Conservation (phyloP, 169 alveolate species). For the Cryptosporidium ubiquitum region DNA sequence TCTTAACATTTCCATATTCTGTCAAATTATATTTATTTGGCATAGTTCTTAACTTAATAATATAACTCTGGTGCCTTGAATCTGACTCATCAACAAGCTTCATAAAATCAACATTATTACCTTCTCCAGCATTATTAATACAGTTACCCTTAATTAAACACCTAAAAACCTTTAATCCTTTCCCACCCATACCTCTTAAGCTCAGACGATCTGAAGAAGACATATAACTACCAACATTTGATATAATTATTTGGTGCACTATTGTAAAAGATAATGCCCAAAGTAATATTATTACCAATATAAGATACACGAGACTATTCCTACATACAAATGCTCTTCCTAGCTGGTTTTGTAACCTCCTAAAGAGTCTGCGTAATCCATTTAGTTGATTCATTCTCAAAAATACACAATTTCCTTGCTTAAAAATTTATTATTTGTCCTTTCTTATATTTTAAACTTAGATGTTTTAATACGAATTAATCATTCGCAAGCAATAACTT, state of each 20-base stretch:
- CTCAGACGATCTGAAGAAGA: background rate
- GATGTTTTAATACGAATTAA: background rate
- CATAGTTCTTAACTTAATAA: conserved; percentile 19
- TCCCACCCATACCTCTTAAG: background rate
- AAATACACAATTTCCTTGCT: background rate
- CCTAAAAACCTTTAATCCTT: background rate
- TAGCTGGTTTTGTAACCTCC: conserved; percentile 3
- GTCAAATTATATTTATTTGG: conserved; percentile 7
- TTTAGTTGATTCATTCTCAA: background rate
- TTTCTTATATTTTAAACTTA: background rate
- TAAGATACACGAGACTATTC: conserved; percentile 7
- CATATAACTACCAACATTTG: conserved; percentile 3
- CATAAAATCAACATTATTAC: background rate
- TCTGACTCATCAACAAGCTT: conserved; percentile 35
- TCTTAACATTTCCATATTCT: conserved; percentile 49
- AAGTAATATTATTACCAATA: conserved; percentile 1
- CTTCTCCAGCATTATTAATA: background rate
- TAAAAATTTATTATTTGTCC: background rate
- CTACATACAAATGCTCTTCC: conserved; percentile 10
- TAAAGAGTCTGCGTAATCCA: background rate
- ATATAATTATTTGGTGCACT: conserved; percentile 25
- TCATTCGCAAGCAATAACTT: background rate
- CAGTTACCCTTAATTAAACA: conserved; percentile 39
- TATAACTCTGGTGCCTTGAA: conserved; percentile 66
- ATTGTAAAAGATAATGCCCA: conserved; percentile 23